Base-by-base conservation (phyloP, 169 alveolate species). In the Plasmodium inui region DNA sequence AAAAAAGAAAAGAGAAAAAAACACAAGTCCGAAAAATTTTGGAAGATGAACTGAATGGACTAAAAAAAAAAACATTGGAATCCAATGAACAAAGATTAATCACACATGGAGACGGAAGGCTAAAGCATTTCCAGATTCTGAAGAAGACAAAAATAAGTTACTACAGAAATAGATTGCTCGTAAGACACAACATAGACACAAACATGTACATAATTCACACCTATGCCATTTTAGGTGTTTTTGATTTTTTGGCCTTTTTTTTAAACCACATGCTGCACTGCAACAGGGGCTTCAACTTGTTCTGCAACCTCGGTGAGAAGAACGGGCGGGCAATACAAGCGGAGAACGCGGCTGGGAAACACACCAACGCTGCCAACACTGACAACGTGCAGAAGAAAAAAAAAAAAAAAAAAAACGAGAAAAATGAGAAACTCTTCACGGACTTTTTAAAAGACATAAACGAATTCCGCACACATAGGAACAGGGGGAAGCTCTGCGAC, bases 271-370 rank as follows among this genome's bases (percentile, higher is more conserved):
- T 86, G 37, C 41, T 86, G 67, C 80, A 74, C 46, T 86, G 93
- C 61, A 86, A 76, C 80, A 74, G 93, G 44, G 93, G 85, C 10
- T 86, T 74, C 80, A 86, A 76, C 67, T 44, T 86, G n/a, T 86
- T 74, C 22, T 86, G 86, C 32, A 86, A 86, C 32, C 81, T 76
- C 61, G 67, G 81, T 28, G 86, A 37, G 19, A 78, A 55, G 80
- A 86, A 28, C 73, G 67, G 57, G 39, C 22, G 22, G 30, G 28
- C 73, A 10, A 10, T 57, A 4, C 73, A 57, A 7, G 32, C 8
- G 73, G 22, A 0, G 32, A 1, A 67, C 8, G 37, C 30, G 32
- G 17, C n/a, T n/a, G n/a, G n/a, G 17, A 14, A 67, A 0, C 12
- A 5, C 6, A 12, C 14, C 2, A 67, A 67, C 10, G 37, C 12